Evolutionary conservation across 148 eudicot genomes (phyloP), one percentile per base, ranked within the genome.

Genomic region (Cornus kousa): DNA sequence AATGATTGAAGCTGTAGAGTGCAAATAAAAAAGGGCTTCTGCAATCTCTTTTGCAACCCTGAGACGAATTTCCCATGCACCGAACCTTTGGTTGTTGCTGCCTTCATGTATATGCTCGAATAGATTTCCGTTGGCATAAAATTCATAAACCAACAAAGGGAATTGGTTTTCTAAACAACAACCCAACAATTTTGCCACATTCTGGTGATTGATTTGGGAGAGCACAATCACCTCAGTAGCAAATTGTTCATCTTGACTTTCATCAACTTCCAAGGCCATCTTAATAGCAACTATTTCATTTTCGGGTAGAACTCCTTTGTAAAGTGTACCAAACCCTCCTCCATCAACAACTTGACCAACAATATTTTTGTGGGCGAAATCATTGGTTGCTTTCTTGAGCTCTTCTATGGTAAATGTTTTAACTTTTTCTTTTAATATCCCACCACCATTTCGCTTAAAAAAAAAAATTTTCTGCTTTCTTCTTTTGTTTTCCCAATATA

Each of bases 401-500:
- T 80, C 78, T 13, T 24, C 46, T 10, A 48, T 6, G 37, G 68
- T 74, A 71, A 80, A 74, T 2, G 74, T 74, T 68, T 59, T 74
- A 1, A 43, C 11, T 13, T 3, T 31, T 46, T 80, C 68, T 62
- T 57, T 62, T n/a, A 80, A 35, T 35, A 75, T 37, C 7, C 39
- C 33, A 24, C 83, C 83, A 40, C 83, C 80, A 72, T 81, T 81
- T 39, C 64, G 68, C 16, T 53, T 32, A 39, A 81, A 81, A n/a
- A n/a, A n/a, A n/a, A n/a, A n/a, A n/a, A n/a, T n/a, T n/a, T n/a
- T n/a, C n/a, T n/a, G n/a, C n/a, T n/a, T n/a, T 65, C 79, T 71
- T 35, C 67, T 71, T 9, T 11, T 70, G 32, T 71, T 14, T 64
- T 0, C 71, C 10, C 16, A 46, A 72, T 76, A 76, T 16, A 59